Evolutionary conservation across 169 alveolate species (phyloP).

Genomic region (Plasmodium coatneyi): DNA sequence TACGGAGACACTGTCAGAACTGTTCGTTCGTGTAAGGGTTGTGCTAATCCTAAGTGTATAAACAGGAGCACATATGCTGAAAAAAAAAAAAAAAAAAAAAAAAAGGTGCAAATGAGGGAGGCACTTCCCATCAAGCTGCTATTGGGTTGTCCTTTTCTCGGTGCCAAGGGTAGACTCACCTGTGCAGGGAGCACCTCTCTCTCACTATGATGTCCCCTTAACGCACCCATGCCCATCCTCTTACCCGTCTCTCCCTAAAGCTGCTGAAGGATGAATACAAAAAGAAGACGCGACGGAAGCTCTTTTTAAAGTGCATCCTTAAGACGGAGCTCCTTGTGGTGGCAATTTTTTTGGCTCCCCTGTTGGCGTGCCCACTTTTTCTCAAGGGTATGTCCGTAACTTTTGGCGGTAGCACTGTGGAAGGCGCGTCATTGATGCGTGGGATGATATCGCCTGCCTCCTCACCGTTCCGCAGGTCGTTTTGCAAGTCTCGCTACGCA

Average conservation of each 20-base stretch:
- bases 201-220: not conserved
- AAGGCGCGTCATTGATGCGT: not conserved
- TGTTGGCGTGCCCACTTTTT: not conserved
- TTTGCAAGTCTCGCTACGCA: not conserved
- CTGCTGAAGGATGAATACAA: slow-evolving; percentile 20
- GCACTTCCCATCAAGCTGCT: not conserved
- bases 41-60: not conserved
- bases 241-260: not conserved
- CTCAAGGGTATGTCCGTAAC: not conserved
- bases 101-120: not conserved
- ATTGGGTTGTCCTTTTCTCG: not conserved
- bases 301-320: slow-evolving; percentile 11
- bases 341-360: slow-evolving; percentile 21
- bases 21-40: not conserved
- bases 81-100: too few relatives aligned
- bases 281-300: slow-evolving; percentile 13
- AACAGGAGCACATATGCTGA: not conserved
- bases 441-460: not conserved
- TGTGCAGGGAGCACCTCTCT: not conserved
- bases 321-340: slow-evolving; percentile 33
- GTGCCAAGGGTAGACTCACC: not conserved
- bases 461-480: not conserved
- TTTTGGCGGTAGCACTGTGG: not conserved
- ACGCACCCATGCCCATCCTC: not conserved
- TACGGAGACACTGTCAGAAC: not conserved